Percentiles rank a stretch among this genome's conserved stretches.
These are phyloP conservation scores for Carpinus fangiana DNA, from an alignment of 306 rosid species.

Conservation along the genomic window DNA sequence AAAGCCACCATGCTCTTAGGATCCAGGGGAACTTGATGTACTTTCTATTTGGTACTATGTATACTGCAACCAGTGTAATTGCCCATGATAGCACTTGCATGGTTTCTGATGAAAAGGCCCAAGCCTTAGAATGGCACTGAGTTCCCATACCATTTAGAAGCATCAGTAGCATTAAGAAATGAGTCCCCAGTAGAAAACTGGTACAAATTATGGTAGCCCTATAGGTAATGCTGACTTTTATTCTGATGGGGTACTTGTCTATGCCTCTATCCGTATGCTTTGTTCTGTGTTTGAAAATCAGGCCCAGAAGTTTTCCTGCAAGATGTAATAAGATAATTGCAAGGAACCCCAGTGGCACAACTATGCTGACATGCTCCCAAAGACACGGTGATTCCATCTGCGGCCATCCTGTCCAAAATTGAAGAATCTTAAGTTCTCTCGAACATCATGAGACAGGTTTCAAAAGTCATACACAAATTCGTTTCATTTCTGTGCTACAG, in stretches of 20 bases:
- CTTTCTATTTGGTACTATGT: slow-evolving; percentile 32
- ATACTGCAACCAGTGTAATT: slow-evolving; percentile 40
- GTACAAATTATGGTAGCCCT: slow-evolving; percentile 55
- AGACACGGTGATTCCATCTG: slow-evolving; percentile 65
- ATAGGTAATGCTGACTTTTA: slow-evolving; percentile 45
- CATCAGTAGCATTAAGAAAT: slow-evolving; percentile 38
- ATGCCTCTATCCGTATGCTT: slow-evolving; percentile 32
- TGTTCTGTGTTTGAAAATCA: slow-evolving; percentile 31
- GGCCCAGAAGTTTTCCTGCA: slow-evolving; percentile 22
- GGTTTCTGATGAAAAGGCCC: slow-evolving; percentile 53
- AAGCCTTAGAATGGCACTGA: slow-evolving; percentile 42
- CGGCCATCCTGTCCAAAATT: slow-evolving; percentile 44
- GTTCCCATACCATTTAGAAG: slow-evolving; percentile 48
- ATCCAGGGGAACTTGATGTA: slow-evolving; percentile 59
- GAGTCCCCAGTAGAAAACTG: slow-evolving; percentile 41
- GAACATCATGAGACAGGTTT: background rate
- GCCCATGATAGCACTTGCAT: slow-evolving; percentile 56
- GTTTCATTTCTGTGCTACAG: no score
- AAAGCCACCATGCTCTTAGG: slow-evolving; percentile 83
- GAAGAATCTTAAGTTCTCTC: slow-evolving; percentile 38
- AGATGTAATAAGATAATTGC: slow-evolving; percentile 39
- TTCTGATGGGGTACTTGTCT: slow-evolving; percentile 29
- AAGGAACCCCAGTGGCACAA: slow-evolving; percentile 52
- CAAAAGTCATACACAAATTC: no score
- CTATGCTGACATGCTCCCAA: slow-evolving; percentile 61